Base-by-base conservation (phyloP, 164 flowering plant species). In the Magnolia sinica region DNA sequence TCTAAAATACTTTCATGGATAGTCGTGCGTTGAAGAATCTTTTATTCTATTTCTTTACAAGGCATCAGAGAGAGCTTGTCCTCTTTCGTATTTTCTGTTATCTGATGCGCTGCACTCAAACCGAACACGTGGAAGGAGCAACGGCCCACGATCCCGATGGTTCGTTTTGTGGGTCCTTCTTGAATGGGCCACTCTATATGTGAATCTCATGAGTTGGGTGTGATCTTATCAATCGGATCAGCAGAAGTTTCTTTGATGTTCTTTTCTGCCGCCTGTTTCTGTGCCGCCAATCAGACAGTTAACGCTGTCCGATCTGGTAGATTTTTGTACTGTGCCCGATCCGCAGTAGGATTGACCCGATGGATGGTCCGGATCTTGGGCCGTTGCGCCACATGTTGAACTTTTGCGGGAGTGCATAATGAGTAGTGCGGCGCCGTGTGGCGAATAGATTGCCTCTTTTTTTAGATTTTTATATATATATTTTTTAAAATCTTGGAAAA, bases 51-150 rank as follows among this genome's bases (percentile, higher is more conserved):
- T 64, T n/a, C 45, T 37, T 37, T 51, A 64, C 71, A 29, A 66
- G 75, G 22, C 31, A 31, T 72, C 23, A 71, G 79, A 66, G 49
- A 61, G 24, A 23, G 31, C 52, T 24, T 79, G 78, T 79, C 73
- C 19, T 37, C 11, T 74, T 71, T 52, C 6, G 45, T 37, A 37
- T 37, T 37, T 37, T 2, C 45, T 37, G 45, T 37, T 37, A 37
- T 37, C 45, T 37, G 45, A 5, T 37, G 45, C 45, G 45, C 45
- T 37, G 45, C 45, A 37, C 45, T 37, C 45, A 3, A 37, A 37
- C 45, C 45, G 45, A 5, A 37, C 45, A 37, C 45, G 45, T 37
- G 45, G 45, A 5, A 37, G 45, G 7, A 37, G 45, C 6, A 37
- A 37, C 45, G 45, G 45, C 45, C 45, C 7, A 4, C 45, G 45